phyloP scores from a whole-genome alignment of 2,329 filamentous ascomycete species.

The Pyrenochaeta sp. region DNA sequence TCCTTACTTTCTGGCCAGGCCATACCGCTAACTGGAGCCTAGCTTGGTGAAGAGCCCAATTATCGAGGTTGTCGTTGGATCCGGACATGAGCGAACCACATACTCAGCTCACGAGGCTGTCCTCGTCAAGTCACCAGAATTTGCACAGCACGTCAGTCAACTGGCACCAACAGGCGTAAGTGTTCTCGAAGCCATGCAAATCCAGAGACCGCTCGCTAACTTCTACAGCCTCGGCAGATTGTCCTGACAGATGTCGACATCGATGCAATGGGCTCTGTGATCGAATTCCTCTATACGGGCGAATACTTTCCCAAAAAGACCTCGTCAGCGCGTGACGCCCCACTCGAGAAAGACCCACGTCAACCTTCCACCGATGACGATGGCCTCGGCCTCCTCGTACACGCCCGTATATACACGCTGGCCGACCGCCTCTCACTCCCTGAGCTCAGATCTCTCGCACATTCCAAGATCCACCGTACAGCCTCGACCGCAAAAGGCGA shows the following conservation, averaged over 20 bases:
- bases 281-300: conserved; percentile 84
- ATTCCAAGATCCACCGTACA: conserved; percentile 91
- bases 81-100: conserved; percentile 66
- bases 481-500: conserved; percentile 88
- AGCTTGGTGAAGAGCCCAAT: conserved; percentile 61
- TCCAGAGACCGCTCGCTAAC: not conserved
- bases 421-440: conserved; percentile 76
- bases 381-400: conserved; percentile 85
- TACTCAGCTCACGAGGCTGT: conserved; percentile 84
- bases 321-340: conserved; percentile 69
- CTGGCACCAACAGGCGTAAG: conserved; percentile 71
- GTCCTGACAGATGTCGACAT: conserved; percentile 73
- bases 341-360: conserved; percentile 73
- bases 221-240: conserved; percentile 68
- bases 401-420: conserved; percentile 89
- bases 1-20: conserved; percentile 1
- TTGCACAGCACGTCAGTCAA: conserved; percentile 68
- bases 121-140: conserved; percentile 77
- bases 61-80: conserved; percentile 56
- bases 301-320: conserved; percentile 80
- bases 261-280: conserved; percentile 78
- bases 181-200: conserved; percentile 13
- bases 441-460: conserved; percentile 77
- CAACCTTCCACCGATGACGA: conserved; percentile 74
- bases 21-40: conserved; percentile 15